Conservation (phyloP, 129 eudicot genomes). For the Tagetes erecta region DNA sequence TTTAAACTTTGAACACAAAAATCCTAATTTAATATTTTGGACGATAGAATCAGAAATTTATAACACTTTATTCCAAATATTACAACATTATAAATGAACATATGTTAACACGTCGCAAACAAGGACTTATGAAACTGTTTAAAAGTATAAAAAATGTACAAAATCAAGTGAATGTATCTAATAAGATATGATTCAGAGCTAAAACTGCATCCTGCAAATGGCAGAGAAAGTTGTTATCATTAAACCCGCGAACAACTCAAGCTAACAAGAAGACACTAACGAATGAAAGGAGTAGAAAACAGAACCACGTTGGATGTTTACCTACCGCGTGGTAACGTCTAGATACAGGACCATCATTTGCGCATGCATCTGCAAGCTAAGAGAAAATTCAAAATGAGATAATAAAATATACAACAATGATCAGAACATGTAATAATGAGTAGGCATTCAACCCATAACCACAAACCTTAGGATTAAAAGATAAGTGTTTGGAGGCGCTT, state of each 20-base stretch:
- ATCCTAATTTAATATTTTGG: too few species aligned
- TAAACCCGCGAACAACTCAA: background rate
- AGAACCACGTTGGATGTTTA: too few species aligned
- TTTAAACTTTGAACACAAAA: too few species aligned
- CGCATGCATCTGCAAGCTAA: conserved; percentile 52
- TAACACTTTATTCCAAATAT: too few species aligned
- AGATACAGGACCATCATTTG: too few species aligned
- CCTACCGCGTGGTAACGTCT: too few species aligned
- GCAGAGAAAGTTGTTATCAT: conserved; percentile 5
- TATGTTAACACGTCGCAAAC: too few species aligned
- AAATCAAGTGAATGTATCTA: conserved; percentile 28
- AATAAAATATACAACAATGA: background rate
- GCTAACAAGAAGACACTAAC: background rate
- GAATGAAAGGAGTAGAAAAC: too few species aligned
- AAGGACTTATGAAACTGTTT: too few species aligned
- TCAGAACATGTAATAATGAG: background rate
- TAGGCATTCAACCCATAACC: conserved; percentile 17
- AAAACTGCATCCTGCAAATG: conserved; percentile 61
- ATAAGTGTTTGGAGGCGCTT: conserved; percentile 2
- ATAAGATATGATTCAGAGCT: too few species aligned
- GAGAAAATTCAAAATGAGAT: conserved; percentile 7
- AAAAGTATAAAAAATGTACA: background rate
- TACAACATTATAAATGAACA: too few species aligned
- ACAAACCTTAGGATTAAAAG: conserved; percentile 52
- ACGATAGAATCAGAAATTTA: too few species aligned